Base-by-base conservation (phyloP, 257 asterid species). In the Cinchona pubescens region DNA sequence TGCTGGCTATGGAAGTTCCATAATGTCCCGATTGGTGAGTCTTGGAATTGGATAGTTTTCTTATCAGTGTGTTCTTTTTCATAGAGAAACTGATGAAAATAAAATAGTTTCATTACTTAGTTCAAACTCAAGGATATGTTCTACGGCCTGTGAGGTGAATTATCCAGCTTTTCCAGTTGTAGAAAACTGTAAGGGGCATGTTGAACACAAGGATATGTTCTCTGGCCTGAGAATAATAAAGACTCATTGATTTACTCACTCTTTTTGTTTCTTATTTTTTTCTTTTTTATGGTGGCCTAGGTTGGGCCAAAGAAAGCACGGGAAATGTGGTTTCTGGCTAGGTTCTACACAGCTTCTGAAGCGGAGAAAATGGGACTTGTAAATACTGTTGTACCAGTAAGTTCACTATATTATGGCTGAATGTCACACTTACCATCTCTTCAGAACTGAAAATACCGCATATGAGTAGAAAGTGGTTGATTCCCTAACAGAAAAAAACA, bases 341-440 rank as follows among this genome's bases (percentile, higher is more conserved):
- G 93, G 84, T 91, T 95, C 74, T 95, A 95, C 87, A 85, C 85
- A 40, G 97, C 98, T 15, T 48, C 79, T 0, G 97, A 94, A 73
- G 97, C 98, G 21, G 99, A 92, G 66, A 89, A 87, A 82, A 95
- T 95, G 97, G 99, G 98, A 74, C 98, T 95, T 37, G 87, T 95
- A 29, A 95, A 95, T 51, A 90, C 89, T 37, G 96, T 92, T 71
- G 98, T 95, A 32, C 96, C 94, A 32, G 99, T 95, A 82, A 89
- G 96, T 78, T 53, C 18, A 70, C 67, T 48, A 45, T 18, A 4
- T 46, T 77, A 19, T 76, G 89, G 97, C 76, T 89, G 43, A n/a
- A n/a, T n/a, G n/a, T n/a, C n/a, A n/a, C n/a, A n/a, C n/a, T n/a
- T n/a, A n/a, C n/a, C n/a, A n/a, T n/a, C n/a, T n/a, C n/a, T n/a